Evolutionary conservation across 306 rosid genomes (phyloP), one percentile per base, ranked within the genome.

Genomic region (Vigna trinervia): DNA sequence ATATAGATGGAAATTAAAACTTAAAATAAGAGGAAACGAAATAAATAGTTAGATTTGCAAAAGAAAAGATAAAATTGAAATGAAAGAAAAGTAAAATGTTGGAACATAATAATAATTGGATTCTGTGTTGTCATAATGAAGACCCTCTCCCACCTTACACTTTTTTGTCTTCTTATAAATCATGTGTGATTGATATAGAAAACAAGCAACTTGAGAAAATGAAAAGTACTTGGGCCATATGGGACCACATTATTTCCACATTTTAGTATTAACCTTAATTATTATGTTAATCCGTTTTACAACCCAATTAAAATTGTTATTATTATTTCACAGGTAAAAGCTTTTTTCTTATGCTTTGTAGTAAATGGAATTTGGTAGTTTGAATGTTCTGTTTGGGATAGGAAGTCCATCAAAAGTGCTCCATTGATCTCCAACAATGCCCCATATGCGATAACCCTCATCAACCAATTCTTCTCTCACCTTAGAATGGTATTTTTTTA

Each of bases 391-490:
- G 78, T 86, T 77, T 1, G 86, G 81, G 32, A 46, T 14, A 39
- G 96, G 90, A 83, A 80, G 77, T 2, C 93, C 96, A 23, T 87
- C 86, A 78, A 91, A 84, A 17, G 89, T 89, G 84, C 91, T 91
- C 90, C 91, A 89, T 52, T 86, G 93, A 58, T 87, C 96, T 70
- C 90, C 93, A 3, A 84, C 51, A 19, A 89, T 87, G 36, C 93
- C 91, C 91, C 89, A 85, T n/a, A 87, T 84, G 64, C 82, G 89
- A 36, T 89, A 81, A n/a, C 96, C 90, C 67, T 86, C 87, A 47
- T 83, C 76, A 5, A 84, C 70, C 69, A 89, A 77, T 48, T 56
- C 64, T 15, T 84, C 84, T 74, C 96, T 87, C 34, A 58, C 83
- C 56, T 62, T 62, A 0, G 86, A 73, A 66, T 89, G 85, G 82